Evolutionary conservation across 2,329 filamentous ascomycete species (phyloP).

Genomic region (Xylariaceae sp.): DNA sequence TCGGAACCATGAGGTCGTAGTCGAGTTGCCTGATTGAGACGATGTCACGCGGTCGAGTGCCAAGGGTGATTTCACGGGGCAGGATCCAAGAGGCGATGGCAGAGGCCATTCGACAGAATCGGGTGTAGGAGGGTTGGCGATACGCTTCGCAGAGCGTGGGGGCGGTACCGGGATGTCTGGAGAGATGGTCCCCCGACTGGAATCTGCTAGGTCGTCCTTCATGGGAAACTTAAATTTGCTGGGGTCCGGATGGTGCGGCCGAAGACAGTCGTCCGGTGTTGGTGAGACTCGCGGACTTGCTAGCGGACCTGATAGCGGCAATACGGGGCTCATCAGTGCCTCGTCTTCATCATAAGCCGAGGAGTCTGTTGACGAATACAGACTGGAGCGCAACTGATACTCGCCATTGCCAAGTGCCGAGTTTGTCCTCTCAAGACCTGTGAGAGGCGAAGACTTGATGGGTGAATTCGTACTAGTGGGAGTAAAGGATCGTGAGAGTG

Average conservation of each 20-base stretch:
- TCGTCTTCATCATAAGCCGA: slow-evolving; percentile 16
- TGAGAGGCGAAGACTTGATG: not conserved
- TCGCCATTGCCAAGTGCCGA: not conserved
- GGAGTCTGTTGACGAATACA: slow-evolving; percentile 17
- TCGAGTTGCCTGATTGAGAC: slow-evolving; percentile 4
- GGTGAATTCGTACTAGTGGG: slow-evolving; percentile 8
- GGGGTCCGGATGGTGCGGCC: slow-evolving; percentile 1
- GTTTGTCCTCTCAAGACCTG: not conserved
- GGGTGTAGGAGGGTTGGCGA: slow-evolving; percentile 8
- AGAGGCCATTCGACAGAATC: slow-evolving; percentile 17
- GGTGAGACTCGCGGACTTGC: slow-evolving; percentile 22
- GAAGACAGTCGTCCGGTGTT: slow-evolving; percentile 3
- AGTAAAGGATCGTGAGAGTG: slow-evolving; percentile 7
- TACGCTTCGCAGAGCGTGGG: slow-evolving; percentile 12
- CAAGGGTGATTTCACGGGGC: slow-evolving; percentile 8
- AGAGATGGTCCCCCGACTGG: not conserved
- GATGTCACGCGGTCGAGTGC: slow-evolving; percentile 6
- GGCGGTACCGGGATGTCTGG: slow-evolving; percentile 8
- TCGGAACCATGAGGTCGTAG: slow-evolving; percentile 5
- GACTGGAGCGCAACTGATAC: not conserved
- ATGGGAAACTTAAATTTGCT: slow-evolving; percentile 4
- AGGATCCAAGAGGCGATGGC: slow-evolving; percentile 7
- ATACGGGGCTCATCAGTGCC: slow-evolving; percentile 24
- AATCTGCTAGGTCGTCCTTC: slow-evolving; percentile 4
- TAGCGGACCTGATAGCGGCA: slow-evolving; percentile 25